These are phyloP conservation scores for Pseudogymnoascus sp. DNA, from an alignment of 2,329 filamentous ascomycete species.

Conservation along the genomic window DNA sequence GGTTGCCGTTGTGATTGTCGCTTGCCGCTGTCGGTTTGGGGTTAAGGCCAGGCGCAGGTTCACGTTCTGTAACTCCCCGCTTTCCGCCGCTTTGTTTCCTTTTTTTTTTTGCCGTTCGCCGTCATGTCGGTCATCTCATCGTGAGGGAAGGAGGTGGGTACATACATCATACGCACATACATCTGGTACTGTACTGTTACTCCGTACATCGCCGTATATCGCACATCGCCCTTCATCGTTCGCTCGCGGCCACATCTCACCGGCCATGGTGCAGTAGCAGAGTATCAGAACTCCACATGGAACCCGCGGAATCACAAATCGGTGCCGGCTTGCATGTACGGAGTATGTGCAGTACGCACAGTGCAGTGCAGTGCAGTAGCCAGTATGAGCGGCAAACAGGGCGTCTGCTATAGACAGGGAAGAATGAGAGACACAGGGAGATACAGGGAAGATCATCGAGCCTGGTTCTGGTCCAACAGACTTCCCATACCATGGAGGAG, in stretches of 20 bases:
- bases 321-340: background rate
- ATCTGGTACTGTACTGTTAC: background rate
- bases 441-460: background rate
- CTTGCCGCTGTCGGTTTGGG: background rate
- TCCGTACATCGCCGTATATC: background rate
- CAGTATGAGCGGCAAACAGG: background rate
- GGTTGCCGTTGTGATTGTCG: slow-evolving; percentile 5
- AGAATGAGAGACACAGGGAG: background rate
- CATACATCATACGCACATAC: background rate
- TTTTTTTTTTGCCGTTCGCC: background rate
- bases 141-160: background rate
- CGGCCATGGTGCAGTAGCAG: slow-evolving; percentile 4
- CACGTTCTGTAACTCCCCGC: background rate
- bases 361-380: background rate
- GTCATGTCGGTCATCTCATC: background rate
- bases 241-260: background rate
- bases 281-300: slow-evolving; percentile 3
- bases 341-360: background rate
- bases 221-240: background rate
- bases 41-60: background rate
- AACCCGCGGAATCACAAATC: slow-evolving; percentile 1
- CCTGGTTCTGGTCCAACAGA: background rate
- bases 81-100: background rate
- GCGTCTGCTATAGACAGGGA: slow-evolving; percentile 1
- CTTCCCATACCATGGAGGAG: background rate